Evolutionary conservation across 2,329 filamentous ascomycete genomes (phyloP), one percentile per base, ranked within the genome.

Genomic region (Fusarium cicatricum): DNA sequence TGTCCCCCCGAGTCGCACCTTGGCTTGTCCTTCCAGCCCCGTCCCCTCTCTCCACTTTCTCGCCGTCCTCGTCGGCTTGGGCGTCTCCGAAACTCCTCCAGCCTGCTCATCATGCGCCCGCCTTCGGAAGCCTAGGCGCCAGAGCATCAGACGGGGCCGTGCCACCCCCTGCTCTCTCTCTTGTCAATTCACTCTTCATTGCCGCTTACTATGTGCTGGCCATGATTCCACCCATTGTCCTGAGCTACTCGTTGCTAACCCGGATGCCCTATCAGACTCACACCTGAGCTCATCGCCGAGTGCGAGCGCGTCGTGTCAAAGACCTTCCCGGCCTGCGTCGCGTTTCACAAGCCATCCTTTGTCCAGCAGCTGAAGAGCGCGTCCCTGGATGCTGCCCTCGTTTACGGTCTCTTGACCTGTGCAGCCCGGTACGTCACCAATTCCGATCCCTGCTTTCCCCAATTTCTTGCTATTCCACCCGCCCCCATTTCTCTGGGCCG

Each of bases 281-380:
- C 82, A 9, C 83, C 84, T 45, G 84, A 86, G 69, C 75, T 85
- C 58, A 76, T 85, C 58, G 74, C 78, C 62, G 84, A 86, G 73
- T 85, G 83, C 70, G 84, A 86, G 73, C 79, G 83, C 53, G 82
- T 86, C 68, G 81, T 86, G 66, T 81, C 79, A 65, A 86, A 85
- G 76, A 85, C 83, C 12, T 79, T 86, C 64, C 84, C 84, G 33
- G 82, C 84, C 58, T 86, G 83, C 68, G 82, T 86, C 36, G 84
- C 83, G 67, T 86, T 86, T 69, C 84, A 86, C 75, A 86, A 85
- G 74, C 83, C 84, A 8, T 83, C 83, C 3, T 86, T 86, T 71
- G 71, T 86, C 29, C 82, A 85, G 72, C 84, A 85, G 69, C 77
- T 86, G 44, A 86, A 85, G 75, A 83, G 77, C 64, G 79, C 76